Evolutionary conservation across 768 basidiomycete genomes (phyloP).

Genomic region (Obba rivulosa): DNA sequence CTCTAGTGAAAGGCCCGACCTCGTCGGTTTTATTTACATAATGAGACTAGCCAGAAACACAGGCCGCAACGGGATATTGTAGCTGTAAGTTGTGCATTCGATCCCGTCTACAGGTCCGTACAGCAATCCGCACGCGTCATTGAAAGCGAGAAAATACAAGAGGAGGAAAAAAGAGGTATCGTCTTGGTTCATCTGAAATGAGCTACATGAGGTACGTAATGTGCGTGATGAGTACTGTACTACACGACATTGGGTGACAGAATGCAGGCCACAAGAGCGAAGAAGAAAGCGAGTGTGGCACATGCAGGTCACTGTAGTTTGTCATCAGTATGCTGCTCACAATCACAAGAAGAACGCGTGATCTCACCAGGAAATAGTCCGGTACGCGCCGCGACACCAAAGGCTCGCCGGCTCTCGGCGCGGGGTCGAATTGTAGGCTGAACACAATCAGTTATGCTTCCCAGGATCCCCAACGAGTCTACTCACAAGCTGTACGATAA

Average conservation of each 20-base stretch:
- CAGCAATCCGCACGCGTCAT: not conserved
- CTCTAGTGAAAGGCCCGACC: too few species aligned
- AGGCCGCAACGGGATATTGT: too few species aligned
- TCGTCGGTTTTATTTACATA: too few species aligned
- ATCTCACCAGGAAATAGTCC: slow-evolving; percentile 85
- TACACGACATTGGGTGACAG: slow-evolving; percentile 15
- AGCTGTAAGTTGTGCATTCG: too few species aligned
- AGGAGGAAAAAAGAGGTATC: slow-evolving; percentile 13
- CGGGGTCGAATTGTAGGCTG: slow-evolving; percentile 99
- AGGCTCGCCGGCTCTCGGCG: slow-evolving; percentile 96
- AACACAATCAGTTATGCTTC: too few species aligned
- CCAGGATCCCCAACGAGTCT: slow-evolving; percentile 2
- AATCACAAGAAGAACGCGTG: not conserved
- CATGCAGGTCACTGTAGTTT: slow-evolving; percentile 18
- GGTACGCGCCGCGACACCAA: slow-evolving; percentile 94
- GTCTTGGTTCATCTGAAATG: slow-evolving; percentile 13
- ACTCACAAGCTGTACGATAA: slow-evolving; percentile 88
- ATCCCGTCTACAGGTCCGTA: too few species aligned
- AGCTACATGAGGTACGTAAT: slow-evolving; percentile 23
- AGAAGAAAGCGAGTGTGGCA: slow-evolving; percentile 1
- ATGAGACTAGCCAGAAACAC: too few species aligned
- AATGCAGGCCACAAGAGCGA: slow-evolving; percentile 7
- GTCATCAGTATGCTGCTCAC: not conserved
- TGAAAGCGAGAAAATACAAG: not conserved
- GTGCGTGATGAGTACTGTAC: slow-evolving; percentile 24